Evolutionary conservation across 805 yeast genomes (phyloP).

Genomic region (Schwanniomyces sp.): DNA sequence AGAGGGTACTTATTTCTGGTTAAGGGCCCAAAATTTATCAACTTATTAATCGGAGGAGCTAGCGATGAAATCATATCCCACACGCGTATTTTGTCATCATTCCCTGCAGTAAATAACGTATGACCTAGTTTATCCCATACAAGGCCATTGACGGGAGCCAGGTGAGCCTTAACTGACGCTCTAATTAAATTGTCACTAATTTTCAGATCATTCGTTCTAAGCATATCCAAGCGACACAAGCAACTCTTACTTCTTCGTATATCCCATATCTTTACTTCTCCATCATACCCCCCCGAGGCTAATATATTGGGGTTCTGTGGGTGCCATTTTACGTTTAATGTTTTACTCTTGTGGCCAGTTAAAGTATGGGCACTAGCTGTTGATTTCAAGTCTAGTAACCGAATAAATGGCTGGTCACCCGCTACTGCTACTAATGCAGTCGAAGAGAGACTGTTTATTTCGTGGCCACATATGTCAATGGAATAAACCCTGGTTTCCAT

Average conservation of each 20-base stretch:
- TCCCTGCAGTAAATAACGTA: slow-evolving; percentile 64
- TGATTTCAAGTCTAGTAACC: slow-evolving; percentile 72
- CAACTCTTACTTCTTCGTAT: slow-evolving; percentile 67
- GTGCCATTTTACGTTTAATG: slow-evolving; percentile 70
- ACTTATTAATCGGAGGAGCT: slow-evolving; percentile 53
- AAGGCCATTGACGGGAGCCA: slow-evolving; percentile 76
- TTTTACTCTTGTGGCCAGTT: slow-evolving; percentile 57
- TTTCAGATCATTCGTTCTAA: slow-evolving; percentile 32
- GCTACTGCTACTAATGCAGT: slow-evolving; percentile 71
- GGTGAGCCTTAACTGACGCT: slow-evolving; percentile 61
- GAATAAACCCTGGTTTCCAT: slow-evolving; percentile 63
- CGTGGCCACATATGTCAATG: slow-evolving; percentile 50
- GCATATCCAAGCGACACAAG: slow-evolving; percentile 60
- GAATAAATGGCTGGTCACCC: slow-evolving; percentile 63
- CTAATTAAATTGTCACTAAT: slow-evolving; percentile 24
- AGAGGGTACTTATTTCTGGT: slow-evolving; percentile 61
- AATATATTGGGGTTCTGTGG: slow-evolving; percentile 61
- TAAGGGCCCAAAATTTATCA: slow-evolving; percentile 76
- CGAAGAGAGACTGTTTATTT: slow-evolving; percentile 15
- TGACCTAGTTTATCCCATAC: slow-evolving; percentile 71
- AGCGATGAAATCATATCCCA: slow-evolving; percentile 61
- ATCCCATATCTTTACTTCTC: slow-evolving; percentile 85
- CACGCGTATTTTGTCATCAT: slow-evolving; percentile 75
- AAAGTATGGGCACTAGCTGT: slow-evolving; percentile 73
- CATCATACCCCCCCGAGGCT: slow-evolving; percentile 81